Conservation (phyloP, 148 eudicot species). For the Fagopyrum homotropicum region DNA sequence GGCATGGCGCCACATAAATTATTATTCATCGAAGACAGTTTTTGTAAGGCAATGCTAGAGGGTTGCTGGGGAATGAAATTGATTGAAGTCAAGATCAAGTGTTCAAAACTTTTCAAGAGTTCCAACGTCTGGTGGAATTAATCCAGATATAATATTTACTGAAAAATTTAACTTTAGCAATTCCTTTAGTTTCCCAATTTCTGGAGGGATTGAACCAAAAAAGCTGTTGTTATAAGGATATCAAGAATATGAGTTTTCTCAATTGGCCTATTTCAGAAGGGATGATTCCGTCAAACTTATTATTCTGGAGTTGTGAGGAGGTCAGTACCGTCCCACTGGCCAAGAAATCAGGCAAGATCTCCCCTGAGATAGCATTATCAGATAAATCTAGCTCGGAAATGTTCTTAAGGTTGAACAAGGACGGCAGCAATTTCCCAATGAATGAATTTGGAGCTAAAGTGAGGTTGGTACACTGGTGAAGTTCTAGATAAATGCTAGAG, state of each 20-base stretch:
- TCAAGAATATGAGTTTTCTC: slow-evolving; percentile 22
- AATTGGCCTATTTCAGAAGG: slow-evolving; percentile 22
- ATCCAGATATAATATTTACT: slow-evolving; percentile 22
- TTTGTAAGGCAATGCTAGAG: slow-evolving; percentile 40
- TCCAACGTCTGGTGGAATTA: slow-evolving; percentile 57
- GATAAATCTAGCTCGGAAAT: slow-evolving; percentile 23
- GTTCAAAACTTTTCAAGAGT: slow-evolving; percentile 31
- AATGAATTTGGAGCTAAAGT: slow-evolving; percentile 12
- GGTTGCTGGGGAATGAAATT: slow-evolving; percentile 43
- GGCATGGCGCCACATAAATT: slow-evolving; percentile 49
- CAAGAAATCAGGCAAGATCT: slow-evolving; percentile 19
- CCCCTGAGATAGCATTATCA: slow-evolving; percentile 24
- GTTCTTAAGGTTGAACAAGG: slow-evolving; percentile 21
- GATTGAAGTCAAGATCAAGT: slow-evolving; percentile 53
- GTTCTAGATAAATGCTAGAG: slow-evolving; percentile 28
- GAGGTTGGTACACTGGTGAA: slow-evolving; percentile 28
- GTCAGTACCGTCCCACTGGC: slow-evolving; percentile 27
- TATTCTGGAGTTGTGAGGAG: slow-evolving; percentile 26
- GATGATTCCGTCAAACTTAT: slow-evolving; percentile 25
- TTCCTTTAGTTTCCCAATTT: slow-evolving; percentile 22
- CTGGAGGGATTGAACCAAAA: slow-evolving; percentile 27
- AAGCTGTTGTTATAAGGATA: slow-evolving; percentile 22
- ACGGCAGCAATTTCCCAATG: slow-evolving; percentile 25
- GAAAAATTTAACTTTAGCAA: slow-evolving; percentile 19
- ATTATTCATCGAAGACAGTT: slow-evolving; percentile 41